Conservation (phyloP, 176 grass and related monocot species). For the Aegilops bicornis region DNA sequence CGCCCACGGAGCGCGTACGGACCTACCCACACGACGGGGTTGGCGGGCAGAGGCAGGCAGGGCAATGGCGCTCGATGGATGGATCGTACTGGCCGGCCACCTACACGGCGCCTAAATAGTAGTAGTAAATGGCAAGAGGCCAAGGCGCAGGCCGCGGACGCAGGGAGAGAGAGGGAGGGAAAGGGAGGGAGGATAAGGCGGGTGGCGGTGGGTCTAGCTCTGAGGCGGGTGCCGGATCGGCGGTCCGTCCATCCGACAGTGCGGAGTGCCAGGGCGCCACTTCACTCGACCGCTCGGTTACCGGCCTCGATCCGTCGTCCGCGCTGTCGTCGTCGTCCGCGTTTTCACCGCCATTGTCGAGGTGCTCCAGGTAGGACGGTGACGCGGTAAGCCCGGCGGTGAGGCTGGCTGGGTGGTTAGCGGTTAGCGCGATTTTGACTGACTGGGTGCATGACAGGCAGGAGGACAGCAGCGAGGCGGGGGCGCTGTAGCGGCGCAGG, state of each 20-base stretch:
- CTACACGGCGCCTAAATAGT: slow-evolving; percentile 34
- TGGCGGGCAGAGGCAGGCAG: background rate
- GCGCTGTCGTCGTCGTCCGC: background rate
- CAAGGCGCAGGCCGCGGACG: background rate
- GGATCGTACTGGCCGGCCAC: background rate
- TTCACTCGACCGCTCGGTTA: background rate
- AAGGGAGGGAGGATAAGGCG: background rate
- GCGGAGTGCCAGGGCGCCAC: background rate
- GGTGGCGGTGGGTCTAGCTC: background rate
- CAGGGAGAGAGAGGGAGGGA: background rate
- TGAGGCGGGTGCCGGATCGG: background rate
- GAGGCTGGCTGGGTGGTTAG: background rate
- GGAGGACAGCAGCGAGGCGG: background rate
- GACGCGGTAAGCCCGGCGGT: slow-evolving; percentile 33
- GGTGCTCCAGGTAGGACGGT: background rate
- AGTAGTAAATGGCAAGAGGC: slow-evolving; percentile 35
- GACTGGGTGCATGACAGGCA: background rate
- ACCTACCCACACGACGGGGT: background rate
- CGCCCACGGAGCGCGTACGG: too few relatives aligned
- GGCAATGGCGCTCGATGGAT: background rate
- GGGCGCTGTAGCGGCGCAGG: background rate
- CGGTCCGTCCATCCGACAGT: background rate
- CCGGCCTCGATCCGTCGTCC: background rate
- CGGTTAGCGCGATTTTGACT: slow-evolving; percentile 14
- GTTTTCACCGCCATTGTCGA: background rate